These are phyloP conservation scores for Mycena kentingensis DNA, from an alignment of 768 basidiomycete species.

Conservation along the genomic window DNA sequence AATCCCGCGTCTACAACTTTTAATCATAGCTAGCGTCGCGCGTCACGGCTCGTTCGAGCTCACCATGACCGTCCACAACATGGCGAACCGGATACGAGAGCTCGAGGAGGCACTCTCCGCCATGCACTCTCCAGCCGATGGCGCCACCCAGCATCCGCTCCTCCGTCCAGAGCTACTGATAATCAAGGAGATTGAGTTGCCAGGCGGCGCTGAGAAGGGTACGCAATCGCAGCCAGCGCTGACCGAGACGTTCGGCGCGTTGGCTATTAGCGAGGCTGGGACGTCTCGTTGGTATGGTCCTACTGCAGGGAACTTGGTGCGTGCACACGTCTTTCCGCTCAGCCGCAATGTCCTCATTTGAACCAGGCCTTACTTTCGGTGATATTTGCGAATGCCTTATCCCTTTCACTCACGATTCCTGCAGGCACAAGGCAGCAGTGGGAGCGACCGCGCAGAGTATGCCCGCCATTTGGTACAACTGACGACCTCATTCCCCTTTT, in stretches of 20 bases:
- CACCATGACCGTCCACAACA: neutral
- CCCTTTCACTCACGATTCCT: conserved; percentile 14
- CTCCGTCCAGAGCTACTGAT: conserved; percentile 1
- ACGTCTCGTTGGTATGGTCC: conserved; percentile 46
- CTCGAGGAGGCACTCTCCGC: conserved; percentile 9
- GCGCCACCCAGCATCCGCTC: conserved; percentile 2
- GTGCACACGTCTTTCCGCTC: conserved; percentile 1
- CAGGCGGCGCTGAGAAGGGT: neutral
- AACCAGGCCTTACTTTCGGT: conserved; percentile 35
- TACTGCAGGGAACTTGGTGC: conserved; percentile 48
- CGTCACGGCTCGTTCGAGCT: conserved; percentile 2
- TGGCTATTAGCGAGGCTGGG: conserved; percentile 48
- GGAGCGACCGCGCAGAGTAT: conserved; percentile 19
- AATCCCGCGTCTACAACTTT: neutral
- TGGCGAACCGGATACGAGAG: conserved; percentile 7
- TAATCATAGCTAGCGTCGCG: conserved; percentile 1
- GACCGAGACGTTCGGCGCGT: conserved; percentile 43
- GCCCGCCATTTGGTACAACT: conserved; percentile 29
- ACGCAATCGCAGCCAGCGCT: neutral
- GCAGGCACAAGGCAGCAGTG: conserved; percentile 5
- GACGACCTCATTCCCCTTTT: conserved; percentile 29
- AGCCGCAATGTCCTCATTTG: neutral
- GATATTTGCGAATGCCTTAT: neutral
- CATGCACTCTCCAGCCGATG: neutral
- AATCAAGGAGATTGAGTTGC: conserved; percentile 2